phyloP scores from a whole-genome alignment of 2,329 filamentous ascomycete genomes.

The Mariannaea sp. region DNA sequence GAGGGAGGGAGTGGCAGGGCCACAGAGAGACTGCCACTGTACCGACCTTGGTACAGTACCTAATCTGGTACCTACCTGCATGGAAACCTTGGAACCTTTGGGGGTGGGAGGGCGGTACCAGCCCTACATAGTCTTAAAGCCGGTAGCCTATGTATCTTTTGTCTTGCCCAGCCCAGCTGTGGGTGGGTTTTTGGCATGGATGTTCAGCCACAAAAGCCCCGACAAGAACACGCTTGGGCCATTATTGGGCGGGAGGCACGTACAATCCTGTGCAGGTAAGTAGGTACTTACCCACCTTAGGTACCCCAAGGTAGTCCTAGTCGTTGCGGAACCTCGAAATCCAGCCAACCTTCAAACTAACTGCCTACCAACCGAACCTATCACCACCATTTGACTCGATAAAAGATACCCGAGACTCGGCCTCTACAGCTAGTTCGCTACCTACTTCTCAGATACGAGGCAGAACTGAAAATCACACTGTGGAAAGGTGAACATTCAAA shows the following conservation, averaged over 20 bases:
- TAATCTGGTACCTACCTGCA: too few species aligned
- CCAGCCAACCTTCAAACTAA: conserved; percentile 1
- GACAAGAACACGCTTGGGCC: conserved; percentile 4
- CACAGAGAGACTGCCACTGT: too few species aligned
- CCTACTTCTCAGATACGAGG: too few species aligned
- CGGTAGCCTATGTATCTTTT: conserved; percentile 1
- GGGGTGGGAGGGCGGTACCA: not conserved
- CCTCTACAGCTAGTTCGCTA: too few species aligned
- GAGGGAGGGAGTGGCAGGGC: conserved; percentile 12
- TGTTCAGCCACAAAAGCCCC: conserved; percentile 12
- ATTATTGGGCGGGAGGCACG: conserved; percentile 5
- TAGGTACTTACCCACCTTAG: not conserved
- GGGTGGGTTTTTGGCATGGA: conserved; percentile 15
- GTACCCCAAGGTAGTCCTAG: too few species aligned
- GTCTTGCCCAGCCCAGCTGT: conserved; percentile 4
- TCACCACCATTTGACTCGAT: not conserved
- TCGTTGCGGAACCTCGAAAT: too few species aligned
- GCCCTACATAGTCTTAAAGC: not conserved
- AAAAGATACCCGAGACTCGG: not conserved
- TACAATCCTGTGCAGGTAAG: conserved; percentile 1
- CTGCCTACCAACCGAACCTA: not conserved
- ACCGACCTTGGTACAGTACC: too few species aligned
- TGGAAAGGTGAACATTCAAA: too few species aligned
- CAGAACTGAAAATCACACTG: too few species aligned
- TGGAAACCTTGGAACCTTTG: too few species aligned